Evolutionary conservation across 352 stramenopile species (phyloP), one percentile per base, ranked within the genome.

Genomic region (Phytopythium kandeliae): DNA sequence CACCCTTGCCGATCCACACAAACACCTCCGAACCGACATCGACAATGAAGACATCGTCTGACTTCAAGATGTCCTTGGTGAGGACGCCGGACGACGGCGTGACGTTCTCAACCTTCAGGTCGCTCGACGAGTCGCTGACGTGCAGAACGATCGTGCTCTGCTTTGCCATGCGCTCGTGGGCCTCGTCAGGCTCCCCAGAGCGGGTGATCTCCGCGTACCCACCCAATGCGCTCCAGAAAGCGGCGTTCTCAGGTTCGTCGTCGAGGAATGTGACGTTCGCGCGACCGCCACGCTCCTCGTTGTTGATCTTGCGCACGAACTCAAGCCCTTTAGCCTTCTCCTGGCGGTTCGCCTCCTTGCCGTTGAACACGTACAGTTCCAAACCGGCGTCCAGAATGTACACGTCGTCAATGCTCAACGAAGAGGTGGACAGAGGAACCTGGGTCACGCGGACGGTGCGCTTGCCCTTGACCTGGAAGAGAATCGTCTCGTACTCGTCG

Each of bases 321-420:
- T 96, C 76, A 16, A 96, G 72, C 15, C 73, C 81, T 65, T 98
- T 98, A 35, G 77, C 78, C 61, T 96, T 97, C 65, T 98, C 94
- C 58, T 95, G 67, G 45, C 73, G 74, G 65, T 92, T 97, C 22
- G 78, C 79, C 0, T 77, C 65, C 48, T 85, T 72, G 38, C 87
- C 80, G 47, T 80, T 79, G 64, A 74, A 89, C 58, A 92, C 63
- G 67, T 94, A 99, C 15, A 99, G 74, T 58, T 97, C 82, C n/a
- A 91, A 65, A 4, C 89, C 94, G 3, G 65, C 72, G 63, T 98
- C 96, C 19, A 99, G 76, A 6, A 99, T 79, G 65, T 97, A 99
- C 1, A 94, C 91, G 67, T 98, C 95, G 54, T 96, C 89, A 8
- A 86, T 64, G 56, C 96, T 98, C 15, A 99, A 59, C 46, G 83